Evolutionary conservation across 495 filamentous ascomycete species (phyloP).

Genomic region (Cenococcum geophilum): DNA sequence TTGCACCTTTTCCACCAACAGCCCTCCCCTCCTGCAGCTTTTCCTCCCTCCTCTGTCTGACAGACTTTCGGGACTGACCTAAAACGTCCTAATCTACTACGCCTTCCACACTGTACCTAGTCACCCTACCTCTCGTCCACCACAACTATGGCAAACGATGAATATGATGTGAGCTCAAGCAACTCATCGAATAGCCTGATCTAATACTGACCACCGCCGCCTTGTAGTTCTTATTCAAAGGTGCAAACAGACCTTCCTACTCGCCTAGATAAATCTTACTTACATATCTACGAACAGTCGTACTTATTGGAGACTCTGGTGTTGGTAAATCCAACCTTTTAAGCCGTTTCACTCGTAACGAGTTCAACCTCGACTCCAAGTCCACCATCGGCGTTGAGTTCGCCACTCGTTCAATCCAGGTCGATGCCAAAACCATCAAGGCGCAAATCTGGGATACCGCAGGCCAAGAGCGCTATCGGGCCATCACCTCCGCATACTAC

Average conservation of each 20-base stretch:
- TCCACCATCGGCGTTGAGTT: constrained; percentile 99
- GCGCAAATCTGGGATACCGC: constrained; percentile 99
- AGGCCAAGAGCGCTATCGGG: constrained; percentile 96
- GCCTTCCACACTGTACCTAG: not conserved
- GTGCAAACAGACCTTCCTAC: constrained; percentile 42
- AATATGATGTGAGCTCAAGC: constrained; percentile 79
- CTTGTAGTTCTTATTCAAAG: constrained; percentile 96
- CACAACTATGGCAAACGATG: constrained; percentile 92
- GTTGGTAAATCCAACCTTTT: constrained; percentile 99
- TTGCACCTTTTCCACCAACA: not conserved
- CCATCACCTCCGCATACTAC: constrained; percentile 99
- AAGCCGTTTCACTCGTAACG: constrained; percentile 98
- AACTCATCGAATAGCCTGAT: constrained; percentile 15
- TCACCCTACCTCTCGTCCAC: constrained; percentile 12
- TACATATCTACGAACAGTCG: constrained; percentile 54
- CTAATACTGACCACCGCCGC: constrained; percentile 28
- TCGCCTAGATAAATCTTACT: constrained; percentile 30
- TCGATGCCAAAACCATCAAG: constrained; percentile 99
- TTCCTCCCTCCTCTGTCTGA: not conserved
- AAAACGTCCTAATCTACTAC: not conserved
- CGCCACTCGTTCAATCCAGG: constrained; percentile 96
- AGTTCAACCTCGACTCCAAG: constrained; percentile 99
- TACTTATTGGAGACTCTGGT: constrained; percentile 96
- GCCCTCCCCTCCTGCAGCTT: not conserved
- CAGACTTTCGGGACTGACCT: not conserved